Percentiles rank a stretch among this genome's conserved stretches.
These are phyloP conservation scores for Elsinoe fawcettii DNA, from an alignment of 2,329 filamentous ascomycete genomes.

Conservation along the genomic window DNA sequence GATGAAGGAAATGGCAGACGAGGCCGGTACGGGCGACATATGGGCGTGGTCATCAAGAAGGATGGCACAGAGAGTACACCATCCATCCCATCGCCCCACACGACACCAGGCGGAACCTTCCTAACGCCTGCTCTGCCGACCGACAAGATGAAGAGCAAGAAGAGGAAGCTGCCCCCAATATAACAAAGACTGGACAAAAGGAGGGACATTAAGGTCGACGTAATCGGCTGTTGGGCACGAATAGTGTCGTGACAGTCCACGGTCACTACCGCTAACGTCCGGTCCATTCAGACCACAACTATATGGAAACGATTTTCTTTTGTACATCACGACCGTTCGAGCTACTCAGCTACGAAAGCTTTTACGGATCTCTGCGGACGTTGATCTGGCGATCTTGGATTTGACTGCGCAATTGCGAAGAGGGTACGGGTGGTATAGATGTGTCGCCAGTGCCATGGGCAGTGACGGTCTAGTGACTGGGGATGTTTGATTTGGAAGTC, in stretches of 20 bases:
- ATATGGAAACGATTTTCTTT: constrained; percentile 8
- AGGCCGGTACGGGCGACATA: constrained; percentile 71
- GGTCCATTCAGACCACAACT: neutral
- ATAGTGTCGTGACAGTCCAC: neutral
- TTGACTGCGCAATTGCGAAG: neutral
- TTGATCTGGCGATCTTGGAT: neutral
- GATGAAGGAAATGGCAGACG: constrained; percentile 97
- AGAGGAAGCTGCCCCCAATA: constrained; percentile 36
- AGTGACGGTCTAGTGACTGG: neutral
- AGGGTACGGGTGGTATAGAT: neutral
- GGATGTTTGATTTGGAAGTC: neutral
- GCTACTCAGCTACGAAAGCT: neutral
- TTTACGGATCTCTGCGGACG: neutral
- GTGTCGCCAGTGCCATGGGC: no score
- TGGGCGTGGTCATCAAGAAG: constrained; percentile 61
- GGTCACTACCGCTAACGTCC: neutral
- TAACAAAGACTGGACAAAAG: neutral
- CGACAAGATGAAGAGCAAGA: constrained; percentile 63
- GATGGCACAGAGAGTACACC: constrained; percentile 22
- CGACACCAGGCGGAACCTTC: constrained; percentile 29
- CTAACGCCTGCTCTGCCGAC: constrained; percentile 27
- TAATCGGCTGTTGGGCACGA: no score
- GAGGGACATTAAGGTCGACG: neutral
- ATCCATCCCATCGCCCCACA: constrained; percentile 23
- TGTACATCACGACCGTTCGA: constrained; percentile 3